Percentiles rank a stretch among this genome's conserved stretches.
phyloP scores from a whole-genome alignment of 2,329 filamentous ascomycete species.

The Akanthomyces lecanii region DNA sequence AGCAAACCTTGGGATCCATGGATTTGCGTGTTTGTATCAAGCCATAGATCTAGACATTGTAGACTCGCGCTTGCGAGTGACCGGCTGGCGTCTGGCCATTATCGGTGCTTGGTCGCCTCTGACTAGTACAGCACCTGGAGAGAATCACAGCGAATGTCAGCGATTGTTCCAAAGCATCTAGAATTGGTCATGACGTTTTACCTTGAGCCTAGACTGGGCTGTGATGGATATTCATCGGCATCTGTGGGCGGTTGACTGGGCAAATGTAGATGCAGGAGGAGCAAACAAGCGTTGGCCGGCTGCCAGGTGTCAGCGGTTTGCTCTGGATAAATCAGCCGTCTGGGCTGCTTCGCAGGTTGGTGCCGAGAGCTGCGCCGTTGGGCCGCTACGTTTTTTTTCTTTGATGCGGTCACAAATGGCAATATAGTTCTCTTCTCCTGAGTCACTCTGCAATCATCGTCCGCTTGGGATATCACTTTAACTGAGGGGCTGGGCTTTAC shows the following conservation, averaged over 20 bases:
- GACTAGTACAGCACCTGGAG: neutral
- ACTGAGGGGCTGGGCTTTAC: slow-evolving; percentile 8
- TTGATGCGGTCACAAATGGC: neutral
- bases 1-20: neutral
- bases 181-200: neutral
- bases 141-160: neutral
- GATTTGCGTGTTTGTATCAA: neutral
- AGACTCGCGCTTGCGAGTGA: neutral
- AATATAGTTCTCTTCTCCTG: neutral
- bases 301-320: slow-evolving; percentile 2
- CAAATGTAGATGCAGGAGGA: neutral
- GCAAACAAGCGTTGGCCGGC: neutral
- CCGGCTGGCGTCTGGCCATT: neutral
- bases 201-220: neutral
- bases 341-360: neutral
- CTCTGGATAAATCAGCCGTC: slow-evolving; percentile 4
- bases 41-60: neutral
- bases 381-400: neutral
- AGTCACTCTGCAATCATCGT: neutral
- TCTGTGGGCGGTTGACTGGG: neutral
- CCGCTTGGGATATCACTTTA: neutral
- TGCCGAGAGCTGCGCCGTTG: neutral
- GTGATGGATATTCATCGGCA: neutral
- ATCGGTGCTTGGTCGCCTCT: neutral
- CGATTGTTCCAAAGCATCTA: neutral